Conservation (phyloP, 2,329 filamentous ascomycete species). For the Pseudogymnoascus sp. region DNA sequence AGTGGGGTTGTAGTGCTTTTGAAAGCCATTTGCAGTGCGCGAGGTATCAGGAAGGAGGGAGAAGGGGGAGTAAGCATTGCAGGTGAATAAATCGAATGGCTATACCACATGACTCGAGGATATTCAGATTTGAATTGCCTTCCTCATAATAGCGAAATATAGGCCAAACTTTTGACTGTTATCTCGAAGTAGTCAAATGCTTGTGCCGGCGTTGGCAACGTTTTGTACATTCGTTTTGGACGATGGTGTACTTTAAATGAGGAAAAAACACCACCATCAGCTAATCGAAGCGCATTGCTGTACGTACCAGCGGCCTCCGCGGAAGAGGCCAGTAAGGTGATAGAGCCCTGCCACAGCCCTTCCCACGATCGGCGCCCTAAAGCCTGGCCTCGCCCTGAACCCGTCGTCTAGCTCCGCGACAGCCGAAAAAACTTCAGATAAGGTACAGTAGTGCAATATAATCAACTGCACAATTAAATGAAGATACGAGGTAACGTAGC, state of each 20-base stretch:
- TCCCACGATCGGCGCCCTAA: not conserved
- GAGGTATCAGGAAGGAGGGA: not conserved
- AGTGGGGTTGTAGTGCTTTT: not conserved
- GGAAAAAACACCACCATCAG: not conserved
- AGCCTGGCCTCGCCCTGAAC: not conserved
- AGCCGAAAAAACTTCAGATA: constrained; percentile 1
- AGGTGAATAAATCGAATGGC: not conserved
- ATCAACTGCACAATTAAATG: not conserved
- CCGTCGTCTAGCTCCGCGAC: not conserved
- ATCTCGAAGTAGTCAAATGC: not conserved
- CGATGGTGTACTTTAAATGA: not conserved
- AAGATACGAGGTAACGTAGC: not conserved
- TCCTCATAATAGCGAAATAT: not conserved
- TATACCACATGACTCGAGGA: not conserved
- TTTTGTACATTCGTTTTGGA: not conserved
- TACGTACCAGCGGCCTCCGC: not conserved
- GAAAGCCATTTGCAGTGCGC: not conserved
- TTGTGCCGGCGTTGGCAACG: not conserved
- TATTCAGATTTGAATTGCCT: not conserved
- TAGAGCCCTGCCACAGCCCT: not conserved
- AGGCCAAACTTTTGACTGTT: not conserved
- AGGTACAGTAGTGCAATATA: constrained; percentile 8
- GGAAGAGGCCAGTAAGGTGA: not conserved
- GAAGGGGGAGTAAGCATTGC: not conserved
- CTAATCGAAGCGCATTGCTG: not conserved